Conservation (phyloP, 805 yeast species). For the Candida glaebosa region DNA sequence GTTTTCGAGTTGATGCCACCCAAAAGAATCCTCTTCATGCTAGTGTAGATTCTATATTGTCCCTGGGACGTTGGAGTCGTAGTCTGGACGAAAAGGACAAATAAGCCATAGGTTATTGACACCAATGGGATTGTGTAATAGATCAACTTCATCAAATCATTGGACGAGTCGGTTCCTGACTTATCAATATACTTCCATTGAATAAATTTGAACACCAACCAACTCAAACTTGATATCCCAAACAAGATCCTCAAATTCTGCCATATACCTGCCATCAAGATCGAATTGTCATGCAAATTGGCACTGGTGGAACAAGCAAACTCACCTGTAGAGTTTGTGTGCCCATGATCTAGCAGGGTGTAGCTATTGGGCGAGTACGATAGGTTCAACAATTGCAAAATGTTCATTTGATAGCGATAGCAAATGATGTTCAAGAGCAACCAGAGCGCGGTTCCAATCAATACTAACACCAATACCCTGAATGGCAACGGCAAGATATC, state of each 20-base stretch:
- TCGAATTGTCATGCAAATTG: conserved; percentile 25
- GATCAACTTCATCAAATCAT: conserved; percentile 1
- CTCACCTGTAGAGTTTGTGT: conserved; percentile 25
- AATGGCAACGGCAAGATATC: conserved; percentile 37
- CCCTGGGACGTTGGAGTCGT: conserved; percentile 16
- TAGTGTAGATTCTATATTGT: conserved; percentile 41
- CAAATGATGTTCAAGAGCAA: conserved; percentile 40
- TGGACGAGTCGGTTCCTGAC: neutral
- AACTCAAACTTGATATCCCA: conserved; percentile 19
- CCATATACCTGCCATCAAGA: conserved; percentile 33
- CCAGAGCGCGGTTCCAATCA: conserved; percentile 56
- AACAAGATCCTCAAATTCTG: conserved; percentile 25
- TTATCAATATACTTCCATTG: conserved; percentile 16
- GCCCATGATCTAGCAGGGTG: conserved; percentile 18
- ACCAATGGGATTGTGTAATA: conserved; percentile 10
- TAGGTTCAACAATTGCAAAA: conserved; percentile 40
- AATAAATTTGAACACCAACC: conserved; percentile 18
- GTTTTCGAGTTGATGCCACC: conserved; percentile 59
- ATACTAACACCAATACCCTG: conserved; percentile 46
- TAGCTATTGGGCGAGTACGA: conserved; percentile 39
- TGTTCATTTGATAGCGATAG: conserved; percentile 40
- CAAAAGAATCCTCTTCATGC: conserved; percentile 48
- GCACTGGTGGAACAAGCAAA: conserved; percentile 27
- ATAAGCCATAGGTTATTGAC: conserved; percentile 7
- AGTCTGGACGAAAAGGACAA: conserved; percentile 9